Evolutionary conservation across 164 flowering plant genomes (phyloP).

Genomic region (Taxillus chinensis): DNA sequence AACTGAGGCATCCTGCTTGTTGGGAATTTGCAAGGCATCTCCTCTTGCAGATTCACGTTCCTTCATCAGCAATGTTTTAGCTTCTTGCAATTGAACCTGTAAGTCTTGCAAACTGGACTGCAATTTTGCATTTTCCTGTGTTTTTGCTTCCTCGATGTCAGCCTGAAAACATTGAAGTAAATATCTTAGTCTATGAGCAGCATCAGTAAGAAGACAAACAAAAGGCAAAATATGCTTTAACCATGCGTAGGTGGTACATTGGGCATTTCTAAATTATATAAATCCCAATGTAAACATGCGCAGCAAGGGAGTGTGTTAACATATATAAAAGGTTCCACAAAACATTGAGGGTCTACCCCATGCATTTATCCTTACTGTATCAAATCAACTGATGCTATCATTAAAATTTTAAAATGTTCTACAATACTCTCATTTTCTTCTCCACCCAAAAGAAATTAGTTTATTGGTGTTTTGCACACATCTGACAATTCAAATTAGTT

Average conservation of each 20-base stretch:
- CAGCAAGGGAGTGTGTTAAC: neutral
- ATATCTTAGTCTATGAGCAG: neutral
- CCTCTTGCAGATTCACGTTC: constrained; percentile 61
- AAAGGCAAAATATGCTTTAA: neutral
- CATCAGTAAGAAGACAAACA: neutral
- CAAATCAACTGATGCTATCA: too few species aligned
- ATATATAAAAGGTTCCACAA: neutral
- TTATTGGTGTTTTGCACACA: too few species aligned
- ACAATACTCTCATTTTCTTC: too few species aligned
- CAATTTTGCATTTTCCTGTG: constrained; percentile 75
- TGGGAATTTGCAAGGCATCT: constrained; percentile 36
- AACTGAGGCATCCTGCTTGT: constrained; percentile 66
- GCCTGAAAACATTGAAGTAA: constrained; percentile 27
- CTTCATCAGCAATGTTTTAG: constrained; percentile 54
- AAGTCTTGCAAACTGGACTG: constrained; percentile 73
- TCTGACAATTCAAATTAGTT: too few species aligned
- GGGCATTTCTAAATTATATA: neutral
- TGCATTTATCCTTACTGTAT: too few species aligned
- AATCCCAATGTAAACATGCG: neutral
- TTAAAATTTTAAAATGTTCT: too few species aligned
- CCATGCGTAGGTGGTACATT: neutral
- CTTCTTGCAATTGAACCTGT: constrained; percentile 69
- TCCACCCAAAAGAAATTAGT: too few species aligned
- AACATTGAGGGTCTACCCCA: neutral
- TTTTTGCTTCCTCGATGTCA: constrained; percentile 84